phyloP scores from a whole-genome alignment of 176 grass and related monocot species.

The Phoenix dactylifera region DNA sequence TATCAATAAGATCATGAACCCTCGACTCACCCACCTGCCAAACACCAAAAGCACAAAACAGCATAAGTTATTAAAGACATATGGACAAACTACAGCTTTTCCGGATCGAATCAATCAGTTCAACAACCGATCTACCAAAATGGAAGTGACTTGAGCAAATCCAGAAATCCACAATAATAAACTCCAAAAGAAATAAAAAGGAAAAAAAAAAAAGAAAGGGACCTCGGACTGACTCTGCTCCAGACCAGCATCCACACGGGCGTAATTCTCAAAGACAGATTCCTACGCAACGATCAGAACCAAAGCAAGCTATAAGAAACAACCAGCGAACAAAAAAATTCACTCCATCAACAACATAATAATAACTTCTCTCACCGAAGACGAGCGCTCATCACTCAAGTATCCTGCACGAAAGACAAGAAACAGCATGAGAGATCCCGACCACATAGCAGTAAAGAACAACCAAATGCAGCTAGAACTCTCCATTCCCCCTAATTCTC shows the following conservation, averaged over 20 bases:
- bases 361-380: conserved; percentile 5
- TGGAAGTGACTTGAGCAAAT: too few species aligned
- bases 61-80: too few species aligned
- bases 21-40: conserved; percentile 20
- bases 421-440: conserved; percentile 9
- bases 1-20: conserved; percentile 24
- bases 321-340: background rate
- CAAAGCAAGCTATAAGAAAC: background rate
- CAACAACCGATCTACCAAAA: too few species aligned
- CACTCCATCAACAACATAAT: too few species aligned
- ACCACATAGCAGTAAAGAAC: too few species aligned
- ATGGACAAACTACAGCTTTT: too few species aligned
- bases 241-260: background rate
- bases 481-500: too few species aligned
- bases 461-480: too few species aligned
- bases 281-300: conserved; percentile 19
- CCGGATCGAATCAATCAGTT: too few species aligned
- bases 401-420: conserved; percentile 10
- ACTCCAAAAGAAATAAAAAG: background rate
- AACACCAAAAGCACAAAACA: background rate
- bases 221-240: conserved; percentile 12
- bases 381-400: conserved; percentile 16
- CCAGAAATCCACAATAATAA: background rate
- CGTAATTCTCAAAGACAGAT: conserved; percentile 17
- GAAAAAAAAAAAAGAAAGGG: background rate